Base-by-base conservation (phyloP, 1,284 basidiomycete genomes). In the Vanrija sp. region DNA sequence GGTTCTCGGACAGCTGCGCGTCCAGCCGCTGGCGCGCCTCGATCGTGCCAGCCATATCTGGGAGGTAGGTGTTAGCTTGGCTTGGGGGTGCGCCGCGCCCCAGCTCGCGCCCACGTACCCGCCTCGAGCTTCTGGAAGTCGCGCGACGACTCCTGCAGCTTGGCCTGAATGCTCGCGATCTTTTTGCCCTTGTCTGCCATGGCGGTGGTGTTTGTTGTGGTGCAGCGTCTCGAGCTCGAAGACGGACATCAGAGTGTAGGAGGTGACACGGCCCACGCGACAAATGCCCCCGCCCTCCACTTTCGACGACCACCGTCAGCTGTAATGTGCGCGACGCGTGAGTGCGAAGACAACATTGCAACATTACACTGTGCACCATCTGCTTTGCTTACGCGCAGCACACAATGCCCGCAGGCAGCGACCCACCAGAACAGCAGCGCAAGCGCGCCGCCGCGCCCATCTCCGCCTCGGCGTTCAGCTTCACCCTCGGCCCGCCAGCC, bases 1-100 rank as follows among this genome's bases (percentile, higher is more conserved):
- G 88, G 77, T 95, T 97, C 78, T 98, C 95, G 16, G 87, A 87
- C 47, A 89, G 79, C 72, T 98, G 94, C 0, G 91, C 86, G 63
- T 93, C 92, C 19, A 96, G 81, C 50, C 84, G 81, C 68, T 94
- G 90, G 45, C 88, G 81, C 15, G 85, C 86, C 62, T 91, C 89
- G 42, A 96, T 86, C 5, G 83, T 80, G 51, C 78, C 80, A 1
- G 85, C 80, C 48, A 91, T 80, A 62, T 93, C 89, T 81, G 63
- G 2, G n/a, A n/a, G n/a, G n/a, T n/a, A n/a, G 26, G 1, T 5
- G 18, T 19, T 6, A 44, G 49, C 19, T 34, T 34, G 14, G 12
- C 5, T 16, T n/a, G n/a, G n/a, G n/a, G n/a, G n/a, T n/a, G n/a
- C 3, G 42, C 52, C 46, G 51, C 25, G 6, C 6, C 28, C 14